phyloP scores from a whole-genome alignment of 257 asterid species.

The Solanum clarkiae region DNA sequence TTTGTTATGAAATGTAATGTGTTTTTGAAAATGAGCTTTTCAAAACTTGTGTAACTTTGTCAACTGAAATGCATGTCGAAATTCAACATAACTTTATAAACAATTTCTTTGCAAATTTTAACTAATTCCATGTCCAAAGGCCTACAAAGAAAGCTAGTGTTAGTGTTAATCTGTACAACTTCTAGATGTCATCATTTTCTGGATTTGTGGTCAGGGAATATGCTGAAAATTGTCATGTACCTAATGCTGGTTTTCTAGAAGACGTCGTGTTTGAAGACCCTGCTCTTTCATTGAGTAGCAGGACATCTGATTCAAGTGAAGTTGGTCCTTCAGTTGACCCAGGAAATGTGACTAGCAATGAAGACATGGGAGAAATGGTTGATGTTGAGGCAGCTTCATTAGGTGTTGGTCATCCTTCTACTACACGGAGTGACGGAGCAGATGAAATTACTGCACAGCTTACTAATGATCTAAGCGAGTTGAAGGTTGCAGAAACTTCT shows the following conservation, averaged over 20 bases:
- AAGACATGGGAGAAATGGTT: slow-evolving; percentile 16
- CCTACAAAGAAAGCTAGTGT: not conserved
- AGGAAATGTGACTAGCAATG: slow-evolving; percentile 17
- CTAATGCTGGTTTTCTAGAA: slow-evolving; percentile 84
- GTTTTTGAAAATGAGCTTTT: not conserved
- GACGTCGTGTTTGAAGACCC: slow-evolving; percentile 88
- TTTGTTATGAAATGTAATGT: not conserved
- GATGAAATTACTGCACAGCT: slow-evolving; percentile 42
- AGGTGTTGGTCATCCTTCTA: slow-evolving; percentile 15
- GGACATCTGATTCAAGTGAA: slow-evolving; percentile 43
- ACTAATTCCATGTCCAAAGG: not conserved
- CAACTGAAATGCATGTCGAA: not conserved
- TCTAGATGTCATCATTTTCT: slow-evolving; percentile 1
- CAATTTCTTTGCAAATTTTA: not conserved
- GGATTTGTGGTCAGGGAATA: slow-evolving; percentile 46
- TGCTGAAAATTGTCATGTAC: slow-evolving; percentile 62
- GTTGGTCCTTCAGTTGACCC: slow-evolving; percentile 35
- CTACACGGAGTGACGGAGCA: slow-evolving; percentile 7
- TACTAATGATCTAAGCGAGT: slow-evolving; percentile 30
- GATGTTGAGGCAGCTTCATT: slow-evolving; percentile 21
- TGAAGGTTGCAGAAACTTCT: slow-evolving; percentile 38
- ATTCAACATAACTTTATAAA: not conserved
- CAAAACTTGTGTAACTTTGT: not conserved
- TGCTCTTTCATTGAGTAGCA: slow-evolving; percentile 29
- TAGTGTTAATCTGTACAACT: not conserved